Evolutionary conservation across 768 basidiomycete genomes (phyloP).

Genomic region (Suillus bovinus): DNA sequence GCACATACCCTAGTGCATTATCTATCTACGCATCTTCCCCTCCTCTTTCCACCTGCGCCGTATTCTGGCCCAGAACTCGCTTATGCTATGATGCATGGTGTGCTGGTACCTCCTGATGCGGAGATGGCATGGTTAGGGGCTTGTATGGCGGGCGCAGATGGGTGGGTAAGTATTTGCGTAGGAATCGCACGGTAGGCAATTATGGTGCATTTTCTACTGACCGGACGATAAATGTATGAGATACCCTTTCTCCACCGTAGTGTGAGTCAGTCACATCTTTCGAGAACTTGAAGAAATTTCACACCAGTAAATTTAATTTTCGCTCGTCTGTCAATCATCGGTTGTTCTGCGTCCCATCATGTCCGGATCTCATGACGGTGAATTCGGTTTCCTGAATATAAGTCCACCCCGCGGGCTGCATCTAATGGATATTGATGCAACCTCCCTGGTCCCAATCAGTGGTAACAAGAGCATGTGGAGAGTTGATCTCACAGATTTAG

Average conservation of each 20-base stretch:
- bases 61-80: slow-evolving; percentile 55
- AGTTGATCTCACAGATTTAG: not conserved
- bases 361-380: not conserved
- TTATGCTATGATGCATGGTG: slow-evolving; percentile 82
- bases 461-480: not conserved
- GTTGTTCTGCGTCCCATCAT: not conserved
- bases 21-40: slow-evolving; percentile 72
- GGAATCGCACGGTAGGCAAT: slow-evolving; percentile 44
- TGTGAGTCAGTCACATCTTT: not conserved
- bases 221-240: not conserved
- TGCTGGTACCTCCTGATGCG: slow-evolving; percentile 76
- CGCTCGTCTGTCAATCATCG: not conserved
- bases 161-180: slow-evolving; percentile 91
- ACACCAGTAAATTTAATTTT: not conserved
- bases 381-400: not conserved
- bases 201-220: not conserved
- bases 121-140: slow-evolving; percentile 96
- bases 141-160: slow-evolving; percentile 90
- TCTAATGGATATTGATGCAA: not conserved
- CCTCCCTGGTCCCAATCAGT: not conserved
- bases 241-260: slow-evolving; percentile 2
- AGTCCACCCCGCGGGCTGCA: not conserved
- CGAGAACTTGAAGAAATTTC: not conserved
- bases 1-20: slow-evolving; percentile 69
- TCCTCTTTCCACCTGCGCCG: slow-evolving; percentile 67